phyloP scores from a whole-genome alignment of 1,284 basidiomycete species.

The Cryptococcus depauperatus region DNA sequence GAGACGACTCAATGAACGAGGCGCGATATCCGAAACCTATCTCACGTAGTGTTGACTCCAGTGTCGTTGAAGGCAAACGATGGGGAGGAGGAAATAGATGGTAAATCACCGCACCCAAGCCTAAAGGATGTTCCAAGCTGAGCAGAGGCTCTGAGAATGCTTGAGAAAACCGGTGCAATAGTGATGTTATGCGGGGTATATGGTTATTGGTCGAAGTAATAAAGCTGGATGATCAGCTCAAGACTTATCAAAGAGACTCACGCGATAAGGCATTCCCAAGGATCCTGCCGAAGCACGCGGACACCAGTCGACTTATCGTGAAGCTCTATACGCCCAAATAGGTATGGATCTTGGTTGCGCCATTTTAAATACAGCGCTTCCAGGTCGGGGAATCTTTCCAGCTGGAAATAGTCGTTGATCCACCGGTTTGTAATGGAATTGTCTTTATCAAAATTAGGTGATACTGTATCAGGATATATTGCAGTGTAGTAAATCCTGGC shows the following conservation, averaged over 20 bases:
- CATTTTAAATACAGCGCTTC: conserved; percentile 68
- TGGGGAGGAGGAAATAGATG: conserved; percentile 76
- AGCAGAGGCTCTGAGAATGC: conserved; percentile 61
- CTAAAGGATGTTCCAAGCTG: conserved; percentile 28
- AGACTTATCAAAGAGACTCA: conserved; percentile 36
- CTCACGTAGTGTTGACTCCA: conserved; percentile 60
- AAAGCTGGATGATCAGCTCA: conserved; percentile 54
- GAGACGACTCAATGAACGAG: conserved; percentile 75
- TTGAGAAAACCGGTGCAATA: conserved; percentile 62
- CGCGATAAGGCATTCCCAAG: conserved; percentile 91
- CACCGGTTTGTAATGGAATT: conserved; percentile 62
- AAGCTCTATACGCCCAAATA: conserved; percentile 57
- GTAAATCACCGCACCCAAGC: conserved; percentile 47
- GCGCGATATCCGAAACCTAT: conserved; percentile 96
- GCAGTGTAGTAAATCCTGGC: conserved; percentile 64
- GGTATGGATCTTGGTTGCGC: conserved; percentile 59
- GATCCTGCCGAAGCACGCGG: conserved; percentile 79
- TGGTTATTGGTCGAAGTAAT: conserved; percentile 99
- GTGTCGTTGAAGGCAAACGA: conserved; percentile 54
- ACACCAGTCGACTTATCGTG: conserved; percentile 51
- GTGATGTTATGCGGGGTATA: conserved; percentile 80
- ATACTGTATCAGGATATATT: conserved; percentile 49
- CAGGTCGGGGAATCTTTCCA: conserved; percentile 44
- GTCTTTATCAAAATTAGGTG: conserved; percentile 41
- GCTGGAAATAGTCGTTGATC: conserved; percentile 83